Conservation (phyloP, 768 basidiomycete genomes). For the Gyrodon lividus region DNA sequence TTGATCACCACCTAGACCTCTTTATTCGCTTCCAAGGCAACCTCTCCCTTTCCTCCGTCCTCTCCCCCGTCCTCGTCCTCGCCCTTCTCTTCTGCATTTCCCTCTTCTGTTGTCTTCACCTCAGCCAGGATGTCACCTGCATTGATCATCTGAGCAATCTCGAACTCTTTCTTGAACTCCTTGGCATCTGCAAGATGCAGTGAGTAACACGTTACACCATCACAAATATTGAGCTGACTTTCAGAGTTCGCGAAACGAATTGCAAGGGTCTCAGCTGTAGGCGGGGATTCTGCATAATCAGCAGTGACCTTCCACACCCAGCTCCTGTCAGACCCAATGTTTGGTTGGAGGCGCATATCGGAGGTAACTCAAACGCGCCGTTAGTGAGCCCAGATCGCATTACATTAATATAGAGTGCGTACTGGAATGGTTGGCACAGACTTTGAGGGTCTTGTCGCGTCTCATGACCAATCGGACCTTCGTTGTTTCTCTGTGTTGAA, state of each 20-base stretch:
- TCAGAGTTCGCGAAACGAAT: conserved; percentile 98
- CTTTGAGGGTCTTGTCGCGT: conserved; percentile 99
- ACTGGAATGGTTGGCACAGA: conserved; percentile 98
- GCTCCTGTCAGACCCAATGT: conserved; percentile 97
- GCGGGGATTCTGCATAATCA: conserved; percentile 88
- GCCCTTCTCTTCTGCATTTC: conserved; percentile 30
- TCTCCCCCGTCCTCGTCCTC: conserved; percentile 23
- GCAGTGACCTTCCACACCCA: conserved; percentile 99
- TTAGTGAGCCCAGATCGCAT: conserved; percentile 1
- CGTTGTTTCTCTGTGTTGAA: conserved; percentile 84
- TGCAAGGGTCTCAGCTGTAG: conserved; percentile 92
- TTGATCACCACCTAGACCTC: conserved; percentile 17
- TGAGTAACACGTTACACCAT: conserved; percentile 2
- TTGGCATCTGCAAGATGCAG: conserved; percentile 59
- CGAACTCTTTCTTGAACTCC: conserved; percentile 88
- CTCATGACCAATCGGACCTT: conserved; percentile 98
- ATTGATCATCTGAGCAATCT: conserved; percentile 77
- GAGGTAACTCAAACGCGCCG: conserved; percentile 55
- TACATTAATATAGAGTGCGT: conserved; percentile 26
- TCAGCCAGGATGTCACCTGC: conserved; percentile 28
- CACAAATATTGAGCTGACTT: conserved; percentile 54
- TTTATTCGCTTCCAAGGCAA: conserved; percentile 37
- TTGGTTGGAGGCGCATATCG: conserved; percentile 95
- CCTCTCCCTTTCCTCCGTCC: conserved; percentile 20
- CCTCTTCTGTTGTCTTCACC: conserved; percentile 22